Percentiles rank a stretch among this genome's conserved stretches.
These are phyloP conservation scores for Salinomyces thailandicus DNA, from an alignment of 2,329 filamentous ascomycete genomes.

Conservation along the genomic window DNA sequence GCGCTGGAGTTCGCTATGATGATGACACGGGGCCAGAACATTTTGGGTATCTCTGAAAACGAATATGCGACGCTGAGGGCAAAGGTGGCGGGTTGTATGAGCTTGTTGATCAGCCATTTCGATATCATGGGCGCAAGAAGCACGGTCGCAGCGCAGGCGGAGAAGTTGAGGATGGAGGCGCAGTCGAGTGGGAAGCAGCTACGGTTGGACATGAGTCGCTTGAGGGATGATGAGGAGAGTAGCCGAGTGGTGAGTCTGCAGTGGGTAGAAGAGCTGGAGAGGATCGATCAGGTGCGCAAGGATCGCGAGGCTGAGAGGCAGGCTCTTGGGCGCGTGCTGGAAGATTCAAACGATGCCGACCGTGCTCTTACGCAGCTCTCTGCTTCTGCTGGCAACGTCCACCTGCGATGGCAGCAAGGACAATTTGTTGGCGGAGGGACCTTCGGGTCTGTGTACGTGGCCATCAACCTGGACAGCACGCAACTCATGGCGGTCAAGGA, in stretches of 20 bases:
- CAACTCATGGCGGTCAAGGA: slow-evolving; percentile 98
- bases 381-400: slow-evolving; percentile 88
- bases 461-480: slow-evolving; percentile 92
- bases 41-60: slow-evolving; percentile 77
- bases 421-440: slow-evolving; percentile 94
- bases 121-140: slow-evolving; percentile 97
- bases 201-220: slow-evolving; percentile 63
- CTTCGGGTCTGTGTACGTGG: slow-evolving; percentile 94
- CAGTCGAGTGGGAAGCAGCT: slow-evolving; percentile 59
- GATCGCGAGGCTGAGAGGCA: slow-evolving; percentile 77
- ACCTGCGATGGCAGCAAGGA: slow-evolving; percentile 96
- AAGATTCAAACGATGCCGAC: slow-evolving; percentile 92
- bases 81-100: slow-evolving; percentile 97
- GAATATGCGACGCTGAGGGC: slow-evolving; percentile 74
- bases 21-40: slow-evolving; percentile 89
- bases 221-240: slow-evolving; percentile 77
- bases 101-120: slow-evolving; percentile 91
- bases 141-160: slow-evolving; percentile 83
- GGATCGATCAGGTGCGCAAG: slow-evolving; percentile 67
- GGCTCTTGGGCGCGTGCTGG: slow-evolving; percentile 78
- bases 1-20: slow-evolving; percentile 95
- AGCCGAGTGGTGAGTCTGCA: slow-evolving; percentile 62
- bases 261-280: slow-evolving; percentile 60
- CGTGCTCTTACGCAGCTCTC: slow-evolving; percentile 88
- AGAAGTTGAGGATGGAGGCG: slow-evolving; percentile 78